Base-by-base conservation (phyloP, 352 stramenopile genomes). In the Globisporangium sylvaticum region DNA sequence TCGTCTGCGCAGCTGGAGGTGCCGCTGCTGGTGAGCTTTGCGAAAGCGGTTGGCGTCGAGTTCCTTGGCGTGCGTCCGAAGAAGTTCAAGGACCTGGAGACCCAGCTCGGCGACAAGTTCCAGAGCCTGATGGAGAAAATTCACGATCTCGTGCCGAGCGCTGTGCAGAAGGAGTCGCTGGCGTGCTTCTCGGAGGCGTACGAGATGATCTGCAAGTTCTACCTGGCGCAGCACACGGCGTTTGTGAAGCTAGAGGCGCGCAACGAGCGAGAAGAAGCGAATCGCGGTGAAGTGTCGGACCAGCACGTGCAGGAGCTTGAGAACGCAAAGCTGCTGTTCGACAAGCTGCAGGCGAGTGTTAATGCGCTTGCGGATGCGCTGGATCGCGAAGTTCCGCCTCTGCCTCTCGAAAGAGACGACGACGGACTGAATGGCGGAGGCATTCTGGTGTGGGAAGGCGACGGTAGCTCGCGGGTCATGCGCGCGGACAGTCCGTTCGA, bases 11-110 rank as follows among this genome's bases (percentile, higher is more conserved):
- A 92, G 69, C 69, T 94, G 9, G 96, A 99, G 84, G 92, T 97
- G 15, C 91, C 92, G 69, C 76, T 98, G 53, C 83, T 98, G 15
- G 91, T 98, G 66, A 96, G 88, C 59, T 98, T 98, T 81, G 92
- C 92, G 58, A 98, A 98, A 72, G 80, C 87, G 1, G 92, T 91
- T 2, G 94, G 94, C 14, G 80, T 93, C 60, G 96, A 98, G 58
- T 95, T 95, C 69, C 73, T 96, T 14, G 86, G 88, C 15, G 76
- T 91, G 9, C 74, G 82, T 7, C 78, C 83, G 15, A 84, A 83
- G 56, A 89, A 88, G 68, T 81, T 81, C 67, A 89, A 90, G 65
- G 76, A 91, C 31, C 62, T 90, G 44, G 67, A 82, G 64, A 72
- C 70, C 15, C 42, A 70, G 25, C 69, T 83, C 24, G 62, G 75